A percentile compares a stretch with the other conserved stretches of the same genome.
These are phyloP conservation scores for Hyaloscypha variabilis DNA, from an alignment of 495 filamentous ascomycete species.

Conservation along the genomic window DNA sequence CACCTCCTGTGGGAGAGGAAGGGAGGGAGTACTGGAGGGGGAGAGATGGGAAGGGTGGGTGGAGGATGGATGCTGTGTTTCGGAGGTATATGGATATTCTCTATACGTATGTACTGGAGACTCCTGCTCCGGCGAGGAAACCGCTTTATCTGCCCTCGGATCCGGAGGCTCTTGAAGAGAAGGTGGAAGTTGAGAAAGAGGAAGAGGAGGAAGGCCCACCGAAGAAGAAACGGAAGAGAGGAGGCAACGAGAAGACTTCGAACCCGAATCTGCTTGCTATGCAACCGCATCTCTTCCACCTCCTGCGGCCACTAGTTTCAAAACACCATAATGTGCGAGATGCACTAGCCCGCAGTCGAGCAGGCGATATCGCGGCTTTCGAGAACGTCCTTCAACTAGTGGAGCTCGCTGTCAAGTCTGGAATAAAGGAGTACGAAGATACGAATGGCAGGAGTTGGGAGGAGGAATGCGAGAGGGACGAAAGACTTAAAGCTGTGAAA, in stretches of 20 bases:
- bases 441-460: conserved; percentile 58
- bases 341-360: conserved; percentile 65
- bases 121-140: conserved; percentile 60
- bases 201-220: conserved; percentile 40
- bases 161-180: conserved; percentile 38
- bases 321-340: conserved; percentile 81
- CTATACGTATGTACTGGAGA: conserved; percentile 69
- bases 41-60: conserved; percentile 79
- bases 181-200: conserved; percentile 38
- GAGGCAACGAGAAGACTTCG: conserved; percentile 39
- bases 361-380: conserved; percentile 68
- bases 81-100: conserved; percentile 90
- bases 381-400: conserved; percentile 70
- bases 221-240: conserved; percentile 66
- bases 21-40: conserved; percentile 84
- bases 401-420: conserved; percentile 71
- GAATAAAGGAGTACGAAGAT: conserved; percentile 69
- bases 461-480: conserved; percentile 45
- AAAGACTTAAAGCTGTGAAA: conserved; percentile 32
- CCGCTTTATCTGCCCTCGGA: conserved; percentile 78
- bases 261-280: conserved; percentile 76
- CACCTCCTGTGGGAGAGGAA: conserved; percentile 64
- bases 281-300: conserved; percentile 91
- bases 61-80: conserved; percentile 84
- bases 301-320: conserved; percentile 79